A percentile compares a stretch with the other conserved stretches of the same genome.
phyloP scores from a whole-genome alignment of 2,329 filamentous ascomycete genomes.

The Lecanosticta acicola region DNA sequence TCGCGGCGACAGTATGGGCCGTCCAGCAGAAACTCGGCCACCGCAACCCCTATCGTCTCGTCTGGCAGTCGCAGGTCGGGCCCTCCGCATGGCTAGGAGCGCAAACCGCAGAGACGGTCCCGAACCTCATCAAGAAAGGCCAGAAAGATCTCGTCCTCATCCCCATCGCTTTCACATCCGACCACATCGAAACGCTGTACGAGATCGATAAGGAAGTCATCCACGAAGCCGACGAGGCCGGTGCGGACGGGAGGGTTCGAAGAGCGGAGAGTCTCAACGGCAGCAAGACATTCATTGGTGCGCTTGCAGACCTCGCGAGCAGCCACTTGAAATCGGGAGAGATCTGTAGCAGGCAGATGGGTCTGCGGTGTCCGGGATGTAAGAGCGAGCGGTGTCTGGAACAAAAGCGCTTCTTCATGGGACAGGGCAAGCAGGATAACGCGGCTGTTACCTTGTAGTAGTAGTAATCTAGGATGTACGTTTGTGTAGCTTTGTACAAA shows the following conservation, averaged over 20 bases:
- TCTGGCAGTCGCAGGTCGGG: constrained; percentile 97
- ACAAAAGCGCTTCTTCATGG: constrained; percentile 61
- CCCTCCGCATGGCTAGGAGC: constrained; percentile 93
- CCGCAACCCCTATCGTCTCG: constrained; percentile 84
- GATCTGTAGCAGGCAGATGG: constrained; percentile 79
- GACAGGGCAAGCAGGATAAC: constrained; percentile 27
- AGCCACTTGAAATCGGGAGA: constrained; percentile 66
- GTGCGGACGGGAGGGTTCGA: constrained; percentile 63
- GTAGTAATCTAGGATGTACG: background rate
- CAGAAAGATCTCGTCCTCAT: constrained; percentile 88
- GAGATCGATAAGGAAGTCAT: constrained; percentile 95
- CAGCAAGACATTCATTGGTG: constrained; percentile 82
- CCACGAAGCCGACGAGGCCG: constrained; percentile 70
- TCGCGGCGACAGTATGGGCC: constrained; percentile 89
- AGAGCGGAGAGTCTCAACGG: constrained; percentile 89
- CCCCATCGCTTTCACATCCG: constrained; percentile 96
- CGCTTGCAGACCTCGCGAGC: constrained; percentile 80
- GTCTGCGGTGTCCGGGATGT: constrained; percentile 85
- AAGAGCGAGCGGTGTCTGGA: constrained; percentile 82
- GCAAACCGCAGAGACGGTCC: constrained; percentile 82
- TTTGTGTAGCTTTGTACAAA: background rate
- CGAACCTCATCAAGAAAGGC: constrained; percentile 82
- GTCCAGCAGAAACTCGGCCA: constrained; percentile 91
- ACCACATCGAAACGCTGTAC: constrained; percentile 95
- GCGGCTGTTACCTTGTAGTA: constrained; percentile 26